Evolutionary conservation across 352 stramenopile species (phyloP).

Genomic region (Phytophthora sansomeana): DNA sequence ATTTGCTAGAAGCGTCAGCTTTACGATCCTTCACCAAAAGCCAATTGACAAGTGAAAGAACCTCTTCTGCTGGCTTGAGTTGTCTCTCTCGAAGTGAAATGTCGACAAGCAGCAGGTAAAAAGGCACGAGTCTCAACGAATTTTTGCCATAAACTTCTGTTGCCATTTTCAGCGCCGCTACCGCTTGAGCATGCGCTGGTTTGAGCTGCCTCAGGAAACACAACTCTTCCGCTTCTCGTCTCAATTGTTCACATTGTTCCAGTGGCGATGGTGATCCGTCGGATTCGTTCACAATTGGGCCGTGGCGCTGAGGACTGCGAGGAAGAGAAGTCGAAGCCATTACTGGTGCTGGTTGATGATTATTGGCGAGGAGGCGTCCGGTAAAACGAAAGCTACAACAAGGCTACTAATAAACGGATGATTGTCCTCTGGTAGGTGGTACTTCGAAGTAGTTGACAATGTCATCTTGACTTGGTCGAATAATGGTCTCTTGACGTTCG

Average conservation of each 20-base stretch:
- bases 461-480: no score
- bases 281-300: constrained; percentile 1
- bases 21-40: constrained; percentile 70
- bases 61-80: constrained; percentile 69
- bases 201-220: constrained; percentile 58
- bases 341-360: not conserved
- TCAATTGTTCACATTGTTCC: constrained; percentile 59
- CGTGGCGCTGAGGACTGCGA: constrained; percentile 33
- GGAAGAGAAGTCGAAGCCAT: constrained; percentile 23
- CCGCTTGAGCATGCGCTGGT: constrained; percentile 50
- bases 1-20: constrained; percentile 4
- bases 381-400: constrained; percentile 19
- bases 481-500: no score
- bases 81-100: constrained; percentile 67
- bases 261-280: constrained; percentile 13
- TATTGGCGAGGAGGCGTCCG: constrained; percentile 5
- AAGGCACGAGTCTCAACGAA: constrained; percentile 62
- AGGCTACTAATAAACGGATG: no score
- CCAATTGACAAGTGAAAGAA: constrained; percentile 79
- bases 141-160: constrained; percentile 60
- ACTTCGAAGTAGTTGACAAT: no score
- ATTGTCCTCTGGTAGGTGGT: no score
- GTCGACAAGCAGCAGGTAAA: constrained; percentile 74
- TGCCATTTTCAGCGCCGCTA: constrained; percentile 55
- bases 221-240: constrained; percentile 66